Conservation (phyloP, 176 grass and related monocot species). For the Raddia distichophylla region DNA sequence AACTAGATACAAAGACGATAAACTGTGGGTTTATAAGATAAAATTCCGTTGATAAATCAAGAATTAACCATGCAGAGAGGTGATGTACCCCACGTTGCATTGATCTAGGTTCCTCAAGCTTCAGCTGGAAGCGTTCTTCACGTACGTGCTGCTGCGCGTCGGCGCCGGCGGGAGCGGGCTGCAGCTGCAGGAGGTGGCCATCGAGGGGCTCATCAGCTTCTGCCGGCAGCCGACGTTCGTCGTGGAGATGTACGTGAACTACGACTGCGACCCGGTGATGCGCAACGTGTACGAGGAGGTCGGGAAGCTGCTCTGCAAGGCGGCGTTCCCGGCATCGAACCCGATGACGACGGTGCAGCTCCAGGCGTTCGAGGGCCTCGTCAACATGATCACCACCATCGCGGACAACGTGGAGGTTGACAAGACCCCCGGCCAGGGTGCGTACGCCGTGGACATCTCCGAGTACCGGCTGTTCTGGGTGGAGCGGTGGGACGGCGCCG, state of each 20-base stretch:
- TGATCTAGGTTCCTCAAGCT: conserved; percentile 71
- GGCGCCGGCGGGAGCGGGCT: conserved; percentile 44
- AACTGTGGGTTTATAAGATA: too few species aligned
- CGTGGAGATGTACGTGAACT: conserved; percentile 94
- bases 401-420: conserved; percentile 83
- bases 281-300: conserved; percentile 83
- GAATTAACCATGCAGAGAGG: not conserved
- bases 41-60: too few species aligned
- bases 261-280: conserved; percentile 86
- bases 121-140: conserved; percentile 92
- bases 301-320: conserved; percentile 79
- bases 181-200: conserved; percentile 85
- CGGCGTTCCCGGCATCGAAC: conserved; percentile 60
- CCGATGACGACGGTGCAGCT: conserved; percentile 65
- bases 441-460: conserved; percentile 61
- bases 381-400: conserved; percentile 84
- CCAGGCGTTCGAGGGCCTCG: conserved; percentile 87
- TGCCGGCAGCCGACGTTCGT: conserved; percentile 85
- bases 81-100: not conserved
- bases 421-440: conserved; percentile 35
- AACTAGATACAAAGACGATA: too few species aligned
- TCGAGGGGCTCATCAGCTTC: conserved; percentile 84
- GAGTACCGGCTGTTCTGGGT: conserved; percentile 69
- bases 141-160: conserved; percentile 65
- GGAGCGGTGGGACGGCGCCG: conserved; percentile 47